These are phyloP conservation scores for Henckelia pumila DNA, from an alignment of 257 asterid species.

Conservation along the genomic window DNA sequence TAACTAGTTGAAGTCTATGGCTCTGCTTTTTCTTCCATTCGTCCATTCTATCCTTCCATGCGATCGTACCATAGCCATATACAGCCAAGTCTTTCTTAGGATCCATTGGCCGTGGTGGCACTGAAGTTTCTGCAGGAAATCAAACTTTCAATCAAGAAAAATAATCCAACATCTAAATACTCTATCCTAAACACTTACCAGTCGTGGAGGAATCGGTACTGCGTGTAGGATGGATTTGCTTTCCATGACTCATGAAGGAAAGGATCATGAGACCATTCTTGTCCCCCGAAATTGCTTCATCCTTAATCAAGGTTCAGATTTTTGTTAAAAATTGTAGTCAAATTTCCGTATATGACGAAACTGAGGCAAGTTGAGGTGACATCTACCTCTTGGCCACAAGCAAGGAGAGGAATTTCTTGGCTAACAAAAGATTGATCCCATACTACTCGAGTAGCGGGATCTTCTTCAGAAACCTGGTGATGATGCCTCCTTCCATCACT, in stretches of 20 bases:
- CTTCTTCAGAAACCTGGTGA: background rate
- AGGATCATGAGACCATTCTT: background rate
- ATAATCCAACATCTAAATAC: background rate
- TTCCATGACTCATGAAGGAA: background rate
- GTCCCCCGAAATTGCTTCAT: background rate
- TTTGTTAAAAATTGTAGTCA: no score
- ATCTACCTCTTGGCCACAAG: background rate
- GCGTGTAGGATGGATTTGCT: background rate
- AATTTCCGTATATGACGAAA: background rate
- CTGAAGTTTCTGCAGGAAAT: conserved; percentile 28
- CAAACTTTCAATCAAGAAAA: conserved; percentile 18
- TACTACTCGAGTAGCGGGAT: background rate
- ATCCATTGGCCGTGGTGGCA: conserved; percentile 89
- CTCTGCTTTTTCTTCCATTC: conserved; percentile 86
- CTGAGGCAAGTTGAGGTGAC: background rate
- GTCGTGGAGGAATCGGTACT: background rate
- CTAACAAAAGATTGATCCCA: background rate
- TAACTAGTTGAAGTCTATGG: conserved; percentile 76
- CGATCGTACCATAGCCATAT: conserved; percentile 83
- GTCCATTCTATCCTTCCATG: conserved; percentile 94
- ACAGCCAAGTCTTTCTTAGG: conserved; percentile 86
- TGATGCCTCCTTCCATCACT: background rate
- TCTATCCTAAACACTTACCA: background rate
- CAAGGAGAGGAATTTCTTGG: background rate
- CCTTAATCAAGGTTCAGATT: background rate